Base-by-base conservation (phyloP, 768 basidiomycete genomes). In the Amanita rimosa region DNA sequence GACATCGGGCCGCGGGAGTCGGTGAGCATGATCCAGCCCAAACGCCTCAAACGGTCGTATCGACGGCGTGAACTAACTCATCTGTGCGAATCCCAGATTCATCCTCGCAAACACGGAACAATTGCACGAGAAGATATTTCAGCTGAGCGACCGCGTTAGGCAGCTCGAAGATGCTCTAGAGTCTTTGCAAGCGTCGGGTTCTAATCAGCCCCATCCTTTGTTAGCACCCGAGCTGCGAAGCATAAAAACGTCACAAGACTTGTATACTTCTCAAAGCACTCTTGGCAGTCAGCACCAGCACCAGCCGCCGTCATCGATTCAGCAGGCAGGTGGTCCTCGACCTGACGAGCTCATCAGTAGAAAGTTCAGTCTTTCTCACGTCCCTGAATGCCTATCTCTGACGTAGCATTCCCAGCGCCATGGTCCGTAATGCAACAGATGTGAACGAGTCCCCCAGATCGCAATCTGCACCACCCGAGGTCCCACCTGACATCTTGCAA, bases 51-150 rank as follows among this genome's bases (percentile, higher is more conserved):
- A 17, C 29, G 38, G 38, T 42, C 43, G 52, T 16, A 19, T 40
- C 24, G n/a, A 24, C 13, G 22, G 9, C 22, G 22, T 29, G 21
- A n/a, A 21, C 38, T 43, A 4, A 48, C n/a, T n/a, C n/a, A n/a
- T n/a, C n/a, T 40, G 10, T 13, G 8, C 11, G 16, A 6, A 19
- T 29, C 40, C n/a, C 51, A 80, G 80, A 47, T 83, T 82, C 53
- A 82, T 83, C 54, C 74, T 83, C 31, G 80, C 80, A 11, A 79
- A 80, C 55, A 80, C 80, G 6, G 79, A 79, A 52, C 76, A 80
- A 56, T 63, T 82, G 34, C 81, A 83, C 54, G 75, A 75, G 29
- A 81, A 79, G 62, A 81, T 81, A 4, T 67, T 69, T 10, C 69
- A 76, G 55, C 69, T 83, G 46, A 73, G 76, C 53, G 76, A 79